These are phyloP conservation scores for Neonothopanus nambi DNA, from an alignment of 1,284 basidiomycete species.

Conservation along the genomic window DNA sequence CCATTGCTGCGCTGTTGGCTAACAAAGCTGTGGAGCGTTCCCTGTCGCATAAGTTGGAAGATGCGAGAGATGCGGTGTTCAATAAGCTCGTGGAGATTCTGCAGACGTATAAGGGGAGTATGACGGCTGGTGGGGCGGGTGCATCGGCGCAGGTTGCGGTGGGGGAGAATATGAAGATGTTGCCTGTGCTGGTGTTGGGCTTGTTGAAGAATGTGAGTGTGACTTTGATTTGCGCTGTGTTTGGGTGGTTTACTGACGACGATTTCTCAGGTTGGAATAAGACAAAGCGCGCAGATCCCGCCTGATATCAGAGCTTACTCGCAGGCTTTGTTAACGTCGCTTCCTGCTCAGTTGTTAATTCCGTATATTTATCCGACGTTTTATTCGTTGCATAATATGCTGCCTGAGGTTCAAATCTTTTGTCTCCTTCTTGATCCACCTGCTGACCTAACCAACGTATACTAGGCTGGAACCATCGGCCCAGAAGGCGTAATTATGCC, in stretches of 20 bases:
- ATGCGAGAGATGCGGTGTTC: conserved; percentile 88
- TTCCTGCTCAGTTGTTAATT: conserved; percentile 89
- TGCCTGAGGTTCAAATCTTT: conserved; percentile 67
- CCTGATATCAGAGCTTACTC: conserved; percentile 96
- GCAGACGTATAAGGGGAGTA: conserved; percentile 92
- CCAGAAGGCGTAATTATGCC: conserved; percentile 85
- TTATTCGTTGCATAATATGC: conserved; percentile 97
- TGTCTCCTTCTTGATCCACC: background rate
- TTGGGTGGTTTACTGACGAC: background rate
- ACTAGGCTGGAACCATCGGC: conserved; percentile 76
- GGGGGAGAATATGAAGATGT: conserved; percentile 91
- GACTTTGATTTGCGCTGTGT: conserved; percentile 7
- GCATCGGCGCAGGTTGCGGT: conserved; percentile 94
- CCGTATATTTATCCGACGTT: conserved; percentile 95
- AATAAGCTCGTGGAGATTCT: conserved; percentile 92
- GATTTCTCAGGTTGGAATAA: conserved; percentile 73
- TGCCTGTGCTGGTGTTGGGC: conserved; percentile 88
- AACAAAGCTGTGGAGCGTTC: conserved; percentile 98
- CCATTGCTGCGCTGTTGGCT: conserved; percentile 86
- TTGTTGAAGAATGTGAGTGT: conserved; percentile 87
- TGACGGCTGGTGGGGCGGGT: conserved; percentile 91
- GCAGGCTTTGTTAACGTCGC: conserved; percentile 87
- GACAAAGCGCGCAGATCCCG: conserved; percentile 95
- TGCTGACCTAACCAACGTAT: background rate
- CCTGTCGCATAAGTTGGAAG: conserved; percentile 89